Conservation (phyloP, 306 rosid genomes). For the Sphenostylis stenocarpa region DNA sequence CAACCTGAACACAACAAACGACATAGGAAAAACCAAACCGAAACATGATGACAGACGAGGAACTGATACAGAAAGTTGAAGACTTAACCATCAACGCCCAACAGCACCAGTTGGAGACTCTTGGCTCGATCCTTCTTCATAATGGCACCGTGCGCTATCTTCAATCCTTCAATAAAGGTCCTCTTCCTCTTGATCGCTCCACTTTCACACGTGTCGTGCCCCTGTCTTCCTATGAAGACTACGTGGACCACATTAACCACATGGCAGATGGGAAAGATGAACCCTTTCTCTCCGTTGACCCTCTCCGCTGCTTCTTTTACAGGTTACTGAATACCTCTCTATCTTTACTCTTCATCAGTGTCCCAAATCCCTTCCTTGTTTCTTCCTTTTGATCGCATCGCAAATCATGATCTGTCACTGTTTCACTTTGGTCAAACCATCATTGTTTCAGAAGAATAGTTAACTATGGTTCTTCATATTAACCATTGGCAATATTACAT, state of each 20-base stretch:
- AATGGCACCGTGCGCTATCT: constrained; percentile 49
- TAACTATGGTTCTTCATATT: not conserved
- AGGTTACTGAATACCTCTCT: constrained; percentile 32
- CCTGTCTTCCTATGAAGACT: constrained; percentile 55
- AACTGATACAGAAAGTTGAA: constrained; percentile 44
- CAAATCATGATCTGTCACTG: not conserved
- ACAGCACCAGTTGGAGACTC: constrained; percentile 46
- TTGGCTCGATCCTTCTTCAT: constrained; percentile 47
- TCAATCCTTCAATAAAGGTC: constrained; percentile 9
- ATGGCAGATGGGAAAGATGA: constrained; percentile 37
- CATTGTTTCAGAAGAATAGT: not conserved
- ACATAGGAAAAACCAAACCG: not conserved
- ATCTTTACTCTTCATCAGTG: not conserved
- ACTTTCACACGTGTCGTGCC: constrained; percentile 49
- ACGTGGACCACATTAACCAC: constrained; percentile 43
- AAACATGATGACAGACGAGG: constrained; percentile 41
- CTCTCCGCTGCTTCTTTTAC: constrained; percentile 67
- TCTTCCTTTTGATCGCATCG: not conserved
- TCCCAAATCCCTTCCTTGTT: not conserved
- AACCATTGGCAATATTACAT: not conserved
- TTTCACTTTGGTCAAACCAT: not conserved
- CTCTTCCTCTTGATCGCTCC: constrained; percentile 11
- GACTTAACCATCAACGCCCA: constrained; percentile 44
- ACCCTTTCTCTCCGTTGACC: constrained; percentile 64
- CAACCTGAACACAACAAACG: not conserved